Evolutionary conservation across 2,329 filamentous ascomycete species (phyloP).

Genomic region (Aspergillus spinulosporus): DNA sequence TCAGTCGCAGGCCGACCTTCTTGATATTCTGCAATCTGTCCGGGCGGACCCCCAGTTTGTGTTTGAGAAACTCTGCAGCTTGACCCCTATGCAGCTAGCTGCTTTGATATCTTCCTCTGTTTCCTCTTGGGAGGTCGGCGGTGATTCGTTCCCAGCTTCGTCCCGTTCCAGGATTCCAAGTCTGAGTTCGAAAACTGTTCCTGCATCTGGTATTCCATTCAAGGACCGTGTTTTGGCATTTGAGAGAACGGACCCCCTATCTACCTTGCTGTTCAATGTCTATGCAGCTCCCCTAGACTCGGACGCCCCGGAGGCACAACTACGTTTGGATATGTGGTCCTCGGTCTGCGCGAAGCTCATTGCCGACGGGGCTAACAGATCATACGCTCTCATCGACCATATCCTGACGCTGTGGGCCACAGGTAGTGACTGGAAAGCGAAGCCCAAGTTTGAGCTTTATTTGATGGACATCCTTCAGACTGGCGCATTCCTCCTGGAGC

Average conservation of each 20-base stretch:
- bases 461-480: constrained; percentile 93
- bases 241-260: constrained; percentile 82
- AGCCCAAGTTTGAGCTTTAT: constrained; percentile 86
- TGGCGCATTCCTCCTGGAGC: constrained; percentile 85
- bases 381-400: constrained; percentile 77
- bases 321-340: constrained; percentile 84
- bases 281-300: constrained; percentile 84
- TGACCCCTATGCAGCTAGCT: constrained; percentile 74
- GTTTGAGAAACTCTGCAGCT: constrained; percentile 73
- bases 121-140: constrained; percentile 70
- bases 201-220: constrained; percentile 57
- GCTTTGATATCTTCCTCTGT: constrained; percentile 76
- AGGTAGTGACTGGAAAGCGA: constrained; percentile 86
- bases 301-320: constrained; percentile 75
- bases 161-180: constrained; percentile 51
- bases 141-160: constrained; percentile 76
- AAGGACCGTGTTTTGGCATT: constrained; percentile 85
- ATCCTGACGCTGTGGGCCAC: constrained; percentile 85
- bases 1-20: constrained; percentile 70
- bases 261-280: constrained; percentile 80
- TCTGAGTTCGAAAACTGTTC: constrained; percentile 50
- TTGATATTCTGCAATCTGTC: constrained; percentile 78
- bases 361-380: constrained; percentile 70
- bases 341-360: constrained; percentile 82
- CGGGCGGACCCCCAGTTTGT: constrained; percentile 86